Conservation (phyloP, 2,329 filamentous ascomycete species). For the Sporothrix sp. region DNA sequence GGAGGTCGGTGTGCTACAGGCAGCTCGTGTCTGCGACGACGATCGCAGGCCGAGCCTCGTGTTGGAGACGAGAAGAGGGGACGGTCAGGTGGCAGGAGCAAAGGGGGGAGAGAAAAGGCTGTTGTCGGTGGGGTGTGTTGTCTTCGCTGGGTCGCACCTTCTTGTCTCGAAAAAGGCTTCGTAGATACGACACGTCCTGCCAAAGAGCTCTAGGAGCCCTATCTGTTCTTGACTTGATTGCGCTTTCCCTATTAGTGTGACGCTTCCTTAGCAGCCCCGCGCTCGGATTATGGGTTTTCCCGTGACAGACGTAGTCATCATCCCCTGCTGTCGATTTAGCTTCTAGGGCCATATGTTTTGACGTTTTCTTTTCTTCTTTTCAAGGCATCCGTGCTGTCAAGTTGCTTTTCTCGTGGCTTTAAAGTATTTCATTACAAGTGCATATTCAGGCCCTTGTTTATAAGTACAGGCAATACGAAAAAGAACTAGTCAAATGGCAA, state of each 20-base stretch:
- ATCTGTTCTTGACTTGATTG: neutral
- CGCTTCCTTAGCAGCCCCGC: conserved; percentile 5
- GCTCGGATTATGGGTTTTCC: conserved; percentile 16
- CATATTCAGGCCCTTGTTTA: neutral
- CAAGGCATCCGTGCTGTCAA: too few relatives aligned
- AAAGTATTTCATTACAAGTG: neutral
- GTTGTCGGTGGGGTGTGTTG: neutral
- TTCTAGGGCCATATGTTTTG: too few relatives aligned
- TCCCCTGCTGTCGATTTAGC: too few relatives aligned
- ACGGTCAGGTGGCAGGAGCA: too few relatives aligned
- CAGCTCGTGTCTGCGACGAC: neutral
- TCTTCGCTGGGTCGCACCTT: neutral
- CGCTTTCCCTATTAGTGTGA: neutral
- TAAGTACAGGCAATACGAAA: neutral
- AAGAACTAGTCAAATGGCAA: too few relatives aligned
- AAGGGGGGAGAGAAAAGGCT: too few relatives aligned
- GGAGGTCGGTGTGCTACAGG: conserved; percentile 5
- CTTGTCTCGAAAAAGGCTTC: neutral
- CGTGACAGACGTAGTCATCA: neutral
- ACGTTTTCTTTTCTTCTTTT: too few relatives aligned
- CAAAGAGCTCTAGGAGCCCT: neutral
- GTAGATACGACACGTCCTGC: neutral
- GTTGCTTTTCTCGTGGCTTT: too few relatives aligned
- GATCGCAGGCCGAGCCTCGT: conserved; percentile 3
- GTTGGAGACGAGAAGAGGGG: neutral